Base-by-base conservation (phyloP, 345 rosid genomes). In the Citrus maxima region DNA sequence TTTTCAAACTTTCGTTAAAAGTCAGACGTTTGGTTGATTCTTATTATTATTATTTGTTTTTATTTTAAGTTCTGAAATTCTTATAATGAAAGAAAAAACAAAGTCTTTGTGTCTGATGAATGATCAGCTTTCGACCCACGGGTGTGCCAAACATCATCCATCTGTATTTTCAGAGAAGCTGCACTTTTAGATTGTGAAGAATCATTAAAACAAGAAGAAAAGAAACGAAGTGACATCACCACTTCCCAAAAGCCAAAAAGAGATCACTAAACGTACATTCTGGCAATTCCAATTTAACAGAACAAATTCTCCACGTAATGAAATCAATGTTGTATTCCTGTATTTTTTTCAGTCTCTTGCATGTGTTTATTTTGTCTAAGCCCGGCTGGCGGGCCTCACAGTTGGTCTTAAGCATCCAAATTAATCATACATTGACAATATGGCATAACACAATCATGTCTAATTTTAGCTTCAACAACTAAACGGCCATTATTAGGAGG, bases 401-500 rank as follows among this genome's bases (percentile, higher is more conserved):
- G 6, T 19, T 54, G 58, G 19, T 18, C 21, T 54, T 6, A 54
- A 16, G 22, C 58, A 54, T 18, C 58, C 21, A 54, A 18, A 54
- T 18, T 54, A 54, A 18, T 54, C 58, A 54, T 54, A 54, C 22
- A 54, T 16, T 18, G 58, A 18, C 21, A 54, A 18, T 18, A 54
- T 4, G 5, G 22, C 7, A 18, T 54, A 54, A 54, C 4, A 12
- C 51, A 54, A 54, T 5, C 58, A 19, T 54, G 7, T 54, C 58
- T 18, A 1, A 54, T 49, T 49, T 62, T 37, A 13, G 54, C 8
- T 19, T 13, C 58, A 62, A 62, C 63, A 13, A 62, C 72, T 63
- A 10, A 16, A 37, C 38, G 55, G 76, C 49, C 58, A 79, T 64
- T 77, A 78, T 77, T 55, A 72, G 5, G 24, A 67, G 10, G 7